phyloP scores from a whole-genome alignment of 2,329 filamentous ascomycete genomes.

The Diaporthe sp. region DNA sequence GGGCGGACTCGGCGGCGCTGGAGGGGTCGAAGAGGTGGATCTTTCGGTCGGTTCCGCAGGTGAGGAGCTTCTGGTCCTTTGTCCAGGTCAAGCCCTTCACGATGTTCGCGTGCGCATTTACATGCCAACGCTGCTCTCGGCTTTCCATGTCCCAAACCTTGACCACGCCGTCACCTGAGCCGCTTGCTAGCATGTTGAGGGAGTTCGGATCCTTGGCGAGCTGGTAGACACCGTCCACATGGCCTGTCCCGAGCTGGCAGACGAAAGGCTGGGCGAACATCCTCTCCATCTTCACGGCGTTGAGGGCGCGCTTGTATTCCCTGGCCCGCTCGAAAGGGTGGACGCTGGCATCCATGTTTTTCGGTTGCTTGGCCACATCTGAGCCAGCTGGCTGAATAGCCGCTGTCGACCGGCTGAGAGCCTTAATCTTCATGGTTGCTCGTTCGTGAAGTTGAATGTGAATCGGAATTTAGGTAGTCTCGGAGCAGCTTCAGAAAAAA shows the following conservation, averaged over 20 bases:
- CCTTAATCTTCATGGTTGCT: conserved; percentile 47
- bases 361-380: conserved; percentile 47
- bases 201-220: conserved; percentile 85
- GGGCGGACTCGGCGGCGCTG: conserved; percentile 75
- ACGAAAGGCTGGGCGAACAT: conserved; percentile 86
- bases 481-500: conserved; percentile 6
- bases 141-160: conserved; percentile 78
- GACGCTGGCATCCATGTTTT: conserved; percentile 76
- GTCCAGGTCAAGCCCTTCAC: conserved; percentile 95
- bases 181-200: conserved; percentile 82
- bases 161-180: conserved; percentile 90
- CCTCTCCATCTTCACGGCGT: conserved; percentile 92
- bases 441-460: background rate
- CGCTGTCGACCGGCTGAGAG: conserved; percentile 48
- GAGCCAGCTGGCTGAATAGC: conserved; percentile 49
- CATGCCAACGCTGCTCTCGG: conserved; percentile 79
- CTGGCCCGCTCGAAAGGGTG: conserved; percentile 93
- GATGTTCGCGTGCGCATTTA: conserved; percentile 90
- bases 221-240: conserved; percentile 90
- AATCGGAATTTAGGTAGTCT: background rate
- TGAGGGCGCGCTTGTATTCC: conserved; percentile 79
- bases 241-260: conserved; percentile 87
- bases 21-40: conserved; percentile 93
- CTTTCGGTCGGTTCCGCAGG: conserved; percentile 87
- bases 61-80: conserved; percentile 84